Evolutionary conservation across 768 basidiomycete genomes (phyloP), one percentile per base, ranked within the genome.

Genomic region (Strobilomyces confusus): DNA sequence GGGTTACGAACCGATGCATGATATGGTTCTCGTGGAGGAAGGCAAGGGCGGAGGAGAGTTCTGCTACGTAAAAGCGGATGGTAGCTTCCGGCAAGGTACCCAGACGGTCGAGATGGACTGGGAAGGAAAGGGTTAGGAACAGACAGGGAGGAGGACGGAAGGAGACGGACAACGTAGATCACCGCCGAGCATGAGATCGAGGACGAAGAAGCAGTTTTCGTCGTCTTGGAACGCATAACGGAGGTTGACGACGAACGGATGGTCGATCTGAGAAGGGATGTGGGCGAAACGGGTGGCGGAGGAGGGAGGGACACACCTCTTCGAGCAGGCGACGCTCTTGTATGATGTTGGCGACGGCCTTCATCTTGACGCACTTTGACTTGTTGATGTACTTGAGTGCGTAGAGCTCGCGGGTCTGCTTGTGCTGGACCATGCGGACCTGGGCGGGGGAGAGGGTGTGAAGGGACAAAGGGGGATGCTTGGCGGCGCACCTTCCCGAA

Each of bases 321-420:
- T 99, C 97, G 26, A 99, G 80, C 37, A 99, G 74, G 33, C 93
- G 79, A 25, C 97, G 84, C 69, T 99, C 97, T 68, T 98, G 97
- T 46, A 99, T 86, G 67, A 99, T 92, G 67, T 99, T 98, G 22
- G 92, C 86, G 34, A 98, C 94, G 2, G 95, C 95, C 65, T 94
- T 95, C 93, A 97, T 97, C 78, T 95, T 95, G 57, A 97, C 93
- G 61, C 89, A 97, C 77, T 95, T 95, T 38, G 89, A 70, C 72
- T 99, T 99, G 78, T 98, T 98, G 73, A 99, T 99, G 75, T 99
- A 99, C 72, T 99, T 99, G 71, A 99, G 84, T 6, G 97, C 97
- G 64, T 94, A 98, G 42, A 99, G 80, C 17, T 93, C 89, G 57
- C 92, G 88, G n/a, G 93, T 90, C 71, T 98, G 92, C 68, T 98